These are phyloP conservation scores for Imleria badia DNA, from an alignment of 768 basidiomycete genomes.

Conservation along the genomic window DNA sequence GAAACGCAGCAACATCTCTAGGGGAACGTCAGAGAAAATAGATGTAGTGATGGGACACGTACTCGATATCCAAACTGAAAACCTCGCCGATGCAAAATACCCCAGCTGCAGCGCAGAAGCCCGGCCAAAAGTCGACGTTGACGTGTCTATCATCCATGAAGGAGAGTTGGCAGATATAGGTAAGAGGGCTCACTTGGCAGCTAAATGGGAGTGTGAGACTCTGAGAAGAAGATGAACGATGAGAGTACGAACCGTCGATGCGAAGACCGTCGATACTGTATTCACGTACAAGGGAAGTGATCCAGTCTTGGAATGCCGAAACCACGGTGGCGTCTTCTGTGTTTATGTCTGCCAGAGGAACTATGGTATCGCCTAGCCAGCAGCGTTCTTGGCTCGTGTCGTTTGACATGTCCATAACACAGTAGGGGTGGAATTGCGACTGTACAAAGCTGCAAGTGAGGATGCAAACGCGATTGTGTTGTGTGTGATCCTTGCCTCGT, in stretches of 20 bases:
- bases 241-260: conserved; percentile 57
- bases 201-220: conserved; percentile 12
- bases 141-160: conserved; percentile 51
- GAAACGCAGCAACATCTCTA: conserved; percentile 57
- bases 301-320: conserved; percentile 65
- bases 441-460: conserved; percentile 26
- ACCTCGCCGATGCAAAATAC: conserved; percentile 90
- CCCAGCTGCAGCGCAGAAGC: conserved; percentile 69
- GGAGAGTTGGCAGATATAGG: background rate
- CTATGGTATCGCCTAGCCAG: conserved; percentile 78
- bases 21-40: conserved; percentile 16
- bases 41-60: conserved; percentile 6
- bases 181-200: conserved; percentile 32
- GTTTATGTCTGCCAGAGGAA: conserved; percentile 78
- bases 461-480: background rate
- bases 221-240: background rate
- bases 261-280: conserved; percentile 85
- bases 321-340: conserved; percentile 67
- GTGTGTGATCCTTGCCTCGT: conserved; percentile 40
- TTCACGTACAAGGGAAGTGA: conserved; percentile 61
- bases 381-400: conserved; percentile 69
- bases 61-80: conserved; percentile 54
- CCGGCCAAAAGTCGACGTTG: conserved; percentile 71
- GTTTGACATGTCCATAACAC: conserved; percentile 70
- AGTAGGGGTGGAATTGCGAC: conserved; percentile 78